Evolutionary conservation across 176 grass and related monocot species (phyloP), one percentile per base, ranked within the genome.

Genomic region (Hsuehochloa calcarea): DNA sequence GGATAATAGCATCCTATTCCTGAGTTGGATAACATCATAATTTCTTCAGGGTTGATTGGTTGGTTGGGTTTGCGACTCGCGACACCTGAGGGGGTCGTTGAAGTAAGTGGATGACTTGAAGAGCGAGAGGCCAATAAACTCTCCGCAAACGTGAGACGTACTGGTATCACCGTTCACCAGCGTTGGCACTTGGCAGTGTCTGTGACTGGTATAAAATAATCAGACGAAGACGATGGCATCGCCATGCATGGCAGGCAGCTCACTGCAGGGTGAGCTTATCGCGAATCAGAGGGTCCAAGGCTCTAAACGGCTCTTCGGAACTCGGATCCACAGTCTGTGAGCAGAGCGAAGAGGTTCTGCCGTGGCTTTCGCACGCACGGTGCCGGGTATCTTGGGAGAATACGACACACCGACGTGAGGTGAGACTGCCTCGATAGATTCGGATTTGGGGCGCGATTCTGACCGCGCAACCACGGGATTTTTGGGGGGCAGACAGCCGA

Each of bases 281-380:
- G 16, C 10, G 52, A 22, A n/a, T 2, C 34, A 31, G 31, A 54
- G 8, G 72, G 54, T 31, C 27, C 77, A 80, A 34, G 10, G 0
- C 17, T 39, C 54, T 54, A 78, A 73, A 14, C 60, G 82, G 87
- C 75, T 29, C 75, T 74, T 84, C 71, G 6, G 20, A 84, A 13
- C 15, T 69, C 23, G 15, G 67, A 79, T 84, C 45, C 66, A 43
- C 67, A 52, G 3, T 6, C 72, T 7, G 20, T 14, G 22, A 46
- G 70, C 44, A 45, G 1, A 78, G 29, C 11, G 13, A 49, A 37
- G 60, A 5, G 49, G 74, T 56, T 3, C 19, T 56, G 7, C 7
- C 52, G 52, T 70, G 65, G 39, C 27, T 85, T 47, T 37, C 58
- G 35, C 26, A 0, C 16, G 12, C 70, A 25, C 20, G 25, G 6